Percentiles rank a stretch among this genome's conserved stretches.
phyloP scores from a whole-genome alignment of 1,139 yeast genomes.

The Zygoascus hellenicus region DNA sequence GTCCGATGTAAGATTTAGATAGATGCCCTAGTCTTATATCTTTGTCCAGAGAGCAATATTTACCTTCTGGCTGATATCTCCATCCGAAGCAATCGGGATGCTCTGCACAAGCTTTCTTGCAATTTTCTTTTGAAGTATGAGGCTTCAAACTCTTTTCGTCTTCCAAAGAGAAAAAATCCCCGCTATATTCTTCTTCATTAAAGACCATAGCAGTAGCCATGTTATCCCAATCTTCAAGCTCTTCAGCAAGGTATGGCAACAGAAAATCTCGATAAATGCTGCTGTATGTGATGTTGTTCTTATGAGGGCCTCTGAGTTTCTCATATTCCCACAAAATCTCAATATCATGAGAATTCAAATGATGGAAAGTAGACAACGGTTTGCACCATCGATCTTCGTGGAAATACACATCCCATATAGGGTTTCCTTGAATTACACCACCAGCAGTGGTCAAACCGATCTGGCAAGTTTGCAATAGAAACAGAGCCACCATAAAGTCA shows the following conservation, averaged over 20 bases:
- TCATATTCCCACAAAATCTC: constrained; percentile 37
- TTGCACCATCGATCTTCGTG: constrained; percentile 29
- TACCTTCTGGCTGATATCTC: constrained; percentile 20
- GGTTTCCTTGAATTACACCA: constrained; percentile 31
- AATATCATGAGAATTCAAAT: constrained; percentile 30
- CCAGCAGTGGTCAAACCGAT: constrained; percentile 20
- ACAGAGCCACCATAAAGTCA: constrained; percentile 32
- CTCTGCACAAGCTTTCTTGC: constrained; percentile 24
- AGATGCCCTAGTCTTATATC: constrained; percentile 19
- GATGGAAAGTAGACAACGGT: constrained; percentile 35
- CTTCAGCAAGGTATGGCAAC: constrained; percentile 29
- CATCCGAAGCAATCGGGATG: constrained; percentile 24
- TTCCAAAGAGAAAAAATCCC: constrained; percentile 11
- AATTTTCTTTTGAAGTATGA: constrained; percentile 21
- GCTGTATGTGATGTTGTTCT: constrained; percentile 27
- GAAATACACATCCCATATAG: constrained; percentile 21
- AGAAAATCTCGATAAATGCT: constrained; percentile 34
- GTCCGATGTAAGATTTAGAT: constrained; percentile 6
- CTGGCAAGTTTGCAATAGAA: constrained; percentile 17
- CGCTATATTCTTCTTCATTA: constrained; percentile 14
- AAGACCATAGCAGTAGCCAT: constrained; percentile 18
- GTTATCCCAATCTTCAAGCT: constrained; percentile 29
- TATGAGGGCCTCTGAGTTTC: constrained; percentile 25
- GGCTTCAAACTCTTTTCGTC: constrained; percentile 19
- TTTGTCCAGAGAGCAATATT: constrained; percentile 18